phyloP scores from a whole-genome alignment of 176 grass and related monocot genomes.

The Juncus effusus region DNA sequence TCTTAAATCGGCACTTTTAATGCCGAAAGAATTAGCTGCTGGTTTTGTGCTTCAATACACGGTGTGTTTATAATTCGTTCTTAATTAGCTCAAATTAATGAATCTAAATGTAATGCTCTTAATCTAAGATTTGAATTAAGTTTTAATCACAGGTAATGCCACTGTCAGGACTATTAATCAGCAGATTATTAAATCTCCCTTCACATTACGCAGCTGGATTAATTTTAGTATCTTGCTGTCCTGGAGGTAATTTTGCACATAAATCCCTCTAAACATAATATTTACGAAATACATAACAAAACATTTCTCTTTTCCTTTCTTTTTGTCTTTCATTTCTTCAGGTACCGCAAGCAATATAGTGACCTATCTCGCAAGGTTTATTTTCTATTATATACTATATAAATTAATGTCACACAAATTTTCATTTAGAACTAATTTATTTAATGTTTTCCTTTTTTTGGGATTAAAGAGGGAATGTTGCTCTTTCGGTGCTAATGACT shows the following conservation, averaged over 20 bases:
- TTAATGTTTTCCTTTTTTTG: conserved; percentile 6
- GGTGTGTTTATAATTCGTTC: conserved; percentile 28
- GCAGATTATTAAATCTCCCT: conserved; percentile 72
- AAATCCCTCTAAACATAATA: conserved; percentile 5
- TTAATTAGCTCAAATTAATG: no score
- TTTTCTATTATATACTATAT: no score
- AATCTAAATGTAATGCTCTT: background rate
- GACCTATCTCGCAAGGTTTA: conserved; percentile 89
- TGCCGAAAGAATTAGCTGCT: conserved; percentile 74
- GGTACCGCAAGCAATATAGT: conserved; percentile 93
- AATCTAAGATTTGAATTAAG: background rate
- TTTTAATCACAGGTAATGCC: conserved; percentile 81
- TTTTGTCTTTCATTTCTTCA: conserved; percentile 43
- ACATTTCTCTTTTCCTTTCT: background rate
- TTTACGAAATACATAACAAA: conserved; percentile 31
- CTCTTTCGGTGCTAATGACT: conserved; percentile 93
- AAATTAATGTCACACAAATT: no score
- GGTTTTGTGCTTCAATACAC: conserved; percentile 84
- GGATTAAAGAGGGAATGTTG: conserved; percentile 73
- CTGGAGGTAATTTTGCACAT: conserved; percentile 47
- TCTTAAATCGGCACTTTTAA: conserved; percentile 57
- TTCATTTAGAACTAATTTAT: no score
- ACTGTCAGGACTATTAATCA: conserved; percentile 59
- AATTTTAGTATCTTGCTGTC: conserved; percentile 76
- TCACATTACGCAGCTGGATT: conserved; percentile 87